These are phyloP conservation scores for Cladosporium sp. DNA, from an alignment of 2,329 filamentous ascomycete species.

Conservation along the genomic window DNA sequence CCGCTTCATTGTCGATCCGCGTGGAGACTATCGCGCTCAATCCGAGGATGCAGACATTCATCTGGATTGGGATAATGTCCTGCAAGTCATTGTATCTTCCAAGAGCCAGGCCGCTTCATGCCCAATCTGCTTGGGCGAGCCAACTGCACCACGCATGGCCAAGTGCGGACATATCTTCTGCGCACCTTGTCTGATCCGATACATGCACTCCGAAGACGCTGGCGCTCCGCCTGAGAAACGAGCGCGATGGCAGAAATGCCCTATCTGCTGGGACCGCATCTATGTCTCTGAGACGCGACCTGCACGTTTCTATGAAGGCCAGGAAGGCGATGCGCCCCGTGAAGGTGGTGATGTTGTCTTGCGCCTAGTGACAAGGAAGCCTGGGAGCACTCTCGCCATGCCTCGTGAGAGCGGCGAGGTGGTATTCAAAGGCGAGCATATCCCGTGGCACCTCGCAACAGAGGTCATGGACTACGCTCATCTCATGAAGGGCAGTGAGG, in stretches of 20 bases:
- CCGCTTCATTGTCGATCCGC: conserved; percentile 87
- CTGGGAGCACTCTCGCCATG: conserved; percentile 80
- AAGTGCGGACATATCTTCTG: conserved; percentile 98
- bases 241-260: conserved; percentile 88
- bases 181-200: conserved; percentile 86
- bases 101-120: conserved; percentile 87
- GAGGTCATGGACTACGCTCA: conserved; percentile 93
- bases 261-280: conserved; percentile 92
- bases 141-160: conserved; percentile 93
- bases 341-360: conserved; percentile 89
- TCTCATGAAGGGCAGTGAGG: conserved; percentile 89
- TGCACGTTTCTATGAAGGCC: conserved; percentile 86
- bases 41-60: conserved; percentile 84
- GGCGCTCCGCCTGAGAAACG: conserved; percentile 65
- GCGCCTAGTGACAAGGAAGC: conserved; percentile 76
- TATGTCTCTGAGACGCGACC: conserved; percentile 87
- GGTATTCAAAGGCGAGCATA: conserved; percentile 67
- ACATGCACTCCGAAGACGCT: conserved; percentile 86
- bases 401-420: conserved; percentile 78
- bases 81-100: conserved; percentile 87
- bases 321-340: conserved; percentile 76
- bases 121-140: conserved; percentile 90
- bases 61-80: conserved; percentile 84
- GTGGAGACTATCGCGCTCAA: conserved; percentile 75
- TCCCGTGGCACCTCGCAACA: conserved; percentile 93